These are phyloP conservation scores for Trichoderma gamsii DNA, from an alignment of 495 filamentous ascomycete genomes.

Conservation along the genomic window DNA sequence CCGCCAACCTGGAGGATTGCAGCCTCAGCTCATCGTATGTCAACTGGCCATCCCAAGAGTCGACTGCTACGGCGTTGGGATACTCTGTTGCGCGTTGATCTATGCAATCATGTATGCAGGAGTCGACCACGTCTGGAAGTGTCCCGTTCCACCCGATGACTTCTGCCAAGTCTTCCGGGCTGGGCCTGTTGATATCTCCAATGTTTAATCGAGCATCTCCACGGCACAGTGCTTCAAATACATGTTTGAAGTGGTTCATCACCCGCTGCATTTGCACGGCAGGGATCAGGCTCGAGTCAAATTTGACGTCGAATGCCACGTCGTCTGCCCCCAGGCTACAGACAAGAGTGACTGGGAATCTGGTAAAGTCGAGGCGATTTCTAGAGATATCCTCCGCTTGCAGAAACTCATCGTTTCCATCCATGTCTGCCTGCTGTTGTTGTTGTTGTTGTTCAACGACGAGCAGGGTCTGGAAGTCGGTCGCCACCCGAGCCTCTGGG, in stretches of 20 bases:
- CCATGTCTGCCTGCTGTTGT: background rate
- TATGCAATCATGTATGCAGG: conserved; percentile 6
- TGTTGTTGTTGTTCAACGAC: too few species aligned
- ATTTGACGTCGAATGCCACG: too few species aligned
- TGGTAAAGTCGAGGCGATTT: background rate
- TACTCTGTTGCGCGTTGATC: conserved; percentile 12
- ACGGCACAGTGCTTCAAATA: too few species aligned
- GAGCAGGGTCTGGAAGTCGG: conserved; percentile 29
- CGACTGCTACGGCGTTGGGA: conserved; percentile 20
- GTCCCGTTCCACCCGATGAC: background rate
- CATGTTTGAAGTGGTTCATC: too few species aligned
- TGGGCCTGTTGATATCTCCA: background rate
- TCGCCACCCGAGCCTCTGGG: conserved; percentile 21
- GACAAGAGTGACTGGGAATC: background rate
- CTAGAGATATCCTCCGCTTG: background rate
- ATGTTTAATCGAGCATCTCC: too few species aligned
- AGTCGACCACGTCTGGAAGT: background rate
- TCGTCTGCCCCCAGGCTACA: too few species aligned
- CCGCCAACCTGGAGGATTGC: background rate
- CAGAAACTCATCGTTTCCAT: background rate
- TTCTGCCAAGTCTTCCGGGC: background rate
- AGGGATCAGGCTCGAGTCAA: too few species aligned
- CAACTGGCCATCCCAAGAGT: conserved; percentile 21
- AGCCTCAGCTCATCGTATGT: conserved; percentile 23
- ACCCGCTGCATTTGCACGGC: too few species aligned